Percentiles rank a stretch among this genome's conserved stretches.
Evolutionary conservation across 2,329 filamentous ascomycete genomes (phyloP).

Genomic region (Claviceps monticola): DNA sequence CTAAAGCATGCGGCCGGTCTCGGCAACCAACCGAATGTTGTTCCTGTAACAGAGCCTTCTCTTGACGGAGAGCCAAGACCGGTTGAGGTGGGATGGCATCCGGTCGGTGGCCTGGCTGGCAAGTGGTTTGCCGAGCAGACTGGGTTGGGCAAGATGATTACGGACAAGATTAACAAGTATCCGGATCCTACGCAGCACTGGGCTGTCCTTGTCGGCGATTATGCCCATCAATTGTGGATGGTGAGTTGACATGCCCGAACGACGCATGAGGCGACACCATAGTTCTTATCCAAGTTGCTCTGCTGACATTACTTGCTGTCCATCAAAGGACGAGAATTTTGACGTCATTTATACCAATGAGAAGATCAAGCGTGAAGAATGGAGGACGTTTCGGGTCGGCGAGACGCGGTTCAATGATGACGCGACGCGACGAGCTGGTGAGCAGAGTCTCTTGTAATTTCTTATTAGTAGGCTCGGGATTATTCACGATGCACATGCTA

Average conservation of each 20-base stretch:
- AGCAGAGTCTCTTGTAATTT: constrained; percentile 9
- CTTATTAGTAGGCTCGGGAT: background rate
- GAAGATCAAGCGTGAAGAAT: constrained; percentile 28
- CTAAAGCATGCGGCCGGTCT: constrained; percentile 22
- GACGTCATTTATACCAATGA: constrained; percentile 44
- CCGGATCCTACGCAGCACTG: constrained; percentile 48
- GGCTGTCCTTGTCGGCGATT: constrained; percentile 43
- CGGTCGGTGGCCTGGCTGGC: constrained; percentile 39
- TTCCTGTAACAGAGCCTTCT: constrained; percentile 16
- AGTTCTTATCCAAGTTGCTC: background rate
- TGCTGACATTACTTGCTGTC: background rate
- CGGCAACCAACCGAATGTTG: constrained; percentile 17
- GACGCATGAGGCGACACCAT: background rate
- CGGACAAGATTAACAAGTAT: constrained; percentile 37
- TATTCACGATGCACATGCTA: background rate
- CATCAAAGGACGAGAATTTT: constrained; percentile 32
- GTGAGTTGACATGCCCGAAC: constrained; percentile 16
- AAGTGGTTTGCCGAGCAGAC: constrained; percentile 46
- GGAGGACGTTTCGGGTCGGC: constrained; percentile 37
- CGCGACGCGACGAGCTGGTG: constrained; percentile 33
- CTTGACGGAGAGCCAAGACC: constrained; percentile 18
- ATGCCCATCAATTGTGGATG: constrained; percentile 46
- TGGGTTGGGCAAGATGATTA: constrained; percentile 40
- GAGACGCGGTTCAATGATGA: constrained; percentile 41
- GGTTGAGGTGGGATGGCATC: constrained; percentile 44